Conservation (phyloP, 163 green algal species). For the Prototheca wickerhamii region DNA sequence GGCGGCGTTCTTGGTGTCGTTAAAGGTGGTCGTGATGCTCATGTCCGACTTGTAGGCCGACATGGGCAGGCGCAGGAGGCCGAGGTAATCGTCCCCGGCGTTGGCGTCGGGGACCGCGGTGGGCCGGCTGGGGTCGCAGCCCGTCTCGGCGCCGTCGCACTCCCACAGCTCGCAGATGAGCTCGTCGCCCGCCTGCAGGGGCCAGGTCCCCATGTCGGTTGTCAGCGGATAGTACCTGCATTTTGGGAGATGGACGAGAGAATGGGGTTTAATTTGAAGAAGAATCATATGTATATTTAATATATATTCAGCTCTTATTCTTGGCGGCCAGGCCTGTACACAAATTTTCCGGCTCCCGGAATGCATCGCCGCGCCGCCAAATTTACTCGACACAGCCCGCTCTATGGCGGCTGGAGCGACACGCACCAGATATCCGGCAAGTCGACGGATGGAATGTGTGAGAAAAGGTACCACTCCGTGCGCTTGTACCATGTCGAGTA, state of each 20-base stretch:
- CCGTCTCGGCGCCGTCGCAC: constrained; percentile 21
- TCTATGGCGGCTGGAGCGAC: too few relatives aligned
- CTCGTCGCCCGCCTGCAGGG: constrained; percentile 6
- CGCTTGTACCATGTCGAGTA: neutral
- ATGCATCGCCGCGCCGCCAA: too few relatives aligned
- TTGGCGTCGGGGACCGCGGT: constrained; percentile 5
- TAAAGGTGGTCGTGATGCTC: neutral
- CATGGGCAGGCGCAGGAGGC: neutral
- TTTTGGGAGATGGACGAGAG: neutral
- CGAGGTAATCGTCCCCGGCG: constrained; percentile 23
- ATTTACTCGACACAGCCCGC: too few relatives aligned
- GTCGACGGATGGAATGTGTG: neutral
- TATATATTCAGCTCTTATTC: too few relatives aligned
- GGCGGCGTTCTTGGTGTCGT: neutral
- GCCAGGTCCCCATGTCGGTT: constrained; percentile 9
- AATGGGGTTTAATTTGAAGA: neutral
- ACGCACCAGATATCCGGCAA: neutral
- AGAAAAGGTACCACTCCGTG: neutral
- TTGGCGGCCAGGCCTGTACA: too few relatives aligned
- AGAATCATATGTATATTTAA: too few relatives aligned
- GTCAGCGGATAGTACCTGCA: constrained; percentile 18
- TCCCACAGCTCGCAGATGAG: constrained; percentile 22
- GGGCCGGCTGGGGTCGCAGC: constrained; percentile 14
- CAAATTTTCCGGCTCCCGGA: too few relatives aligned
- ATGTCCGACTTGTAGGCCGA: neutral